Evolutionary conservation across 768 basidiomycete species (phyloP), one percentile per base, ranked within the genome.

Genomic region (Russula griseocarnosa): DNA sequence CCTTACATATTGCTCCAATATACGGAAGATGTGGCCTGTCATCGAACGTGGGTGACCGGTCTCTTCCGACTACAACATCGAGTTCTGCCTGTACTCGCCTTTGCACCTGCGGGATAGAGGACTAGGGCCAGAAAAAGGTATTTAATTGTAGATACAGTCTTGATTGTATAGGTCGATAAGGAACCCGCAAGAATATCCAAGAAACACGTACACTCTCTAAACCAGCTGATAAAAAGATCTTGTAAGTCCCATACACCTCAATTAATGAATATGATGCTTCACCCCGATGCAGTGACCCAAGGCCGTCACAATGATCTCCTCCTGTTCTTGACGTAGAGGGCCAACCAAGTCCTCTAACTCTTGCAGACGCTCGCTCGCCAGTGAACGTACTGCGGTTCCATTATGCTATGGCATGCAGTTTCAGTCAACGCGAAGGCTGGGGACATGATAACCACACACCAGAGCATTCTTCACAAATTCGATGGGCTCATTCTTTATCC

Each of bases 1-100:
- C 74, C 28, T 68, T 71, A 26, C 70, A 57, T 16, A 73, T 34
- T 0, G 71, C 71, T 4, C 71, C 66, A 4, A 73, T 36, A 58
- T 72, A 74, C 5, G 74, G n/a, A n/a, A n/a, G n/a, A n/a, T n/a
- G n/a, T n/a, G 71, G 32, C 38, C 16, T 40, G 16, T 40, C 38
- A 16, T 40, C 38, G 38, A 40, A 18, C 3, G 51, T 52, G 9
- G 51, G 51, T 18, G 32, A 52, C 30, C 51, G 18, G 51, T 52
- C 51, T n/a, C 30, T 52, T 20, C 18, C 28, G 30, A 52, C 18
- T 18, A 52, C 20, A 32, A 9, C 3, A 32, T 52, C 51, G 14
- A 52, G 51, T 28, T 52, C 30, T 20, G 30, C 51, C n/a, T 34
- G 52, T 22, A 32, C 52, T 13, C 32, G 30, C 24, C n/a, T 34